Conservation (phyloP, 2,329 filamentous ascomycete genomes). For the Dothideomycetidae sp. region DNA sequence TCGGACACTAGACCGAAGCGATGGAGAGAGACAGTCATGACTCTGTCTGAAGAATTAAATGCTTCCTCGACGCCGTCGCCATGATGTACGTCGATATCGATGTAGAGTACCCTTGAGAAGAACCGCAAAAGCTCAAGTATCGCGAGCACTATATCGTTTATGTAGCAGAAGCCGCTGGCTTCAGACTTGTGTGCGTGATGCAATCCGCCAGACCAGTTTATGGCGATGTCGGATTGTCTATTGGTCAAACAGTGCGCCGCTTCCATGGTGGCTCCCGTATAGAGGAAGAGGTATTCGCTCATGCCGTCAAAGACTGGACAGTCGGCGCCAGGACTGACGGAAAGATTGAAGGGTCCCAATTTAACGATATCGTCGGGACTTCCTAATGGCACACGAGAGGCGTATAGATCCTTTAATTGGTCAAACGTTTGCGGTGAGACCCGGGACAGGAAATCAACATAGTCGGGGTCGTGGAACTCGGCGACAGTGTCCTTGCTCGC, state of each 20-base stretch:
- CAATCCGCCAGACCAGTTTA: constrained; percentile 93
- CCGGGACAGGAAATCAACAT: constrained; percentile 65
- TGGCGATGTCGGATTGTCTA: constrained; percentile 81
- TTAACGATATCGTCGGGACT: constrained; percentile 30
- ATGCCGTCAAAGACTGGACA: constrained; percentile 94
- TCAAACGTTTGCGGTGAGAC: constrained; percentile 25
- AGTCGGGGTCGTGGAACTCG: constrained; percentile 76
- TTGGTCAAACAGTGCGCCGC: constrained; percentile 80
- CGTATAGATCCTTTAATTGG: constrained; percentile 40
- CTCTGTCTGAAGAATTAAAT: constrained; percentile 76
- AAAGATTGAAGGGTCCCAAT: constrained; percentile 58
- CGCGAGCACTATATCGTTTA: constrained; percentile 94
- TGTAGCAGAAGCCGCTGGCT: constrained; percentile 94
- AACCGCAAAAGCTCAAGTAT: constrained; percentile 76
- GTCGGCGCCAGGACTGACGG: constrained; percentile 51
- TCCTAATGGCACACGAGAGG: constrained; percentile 27
- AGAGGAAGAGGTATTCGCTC: constrained; percentile 89
- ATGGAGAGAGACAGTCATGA: constrained; percentile 90
- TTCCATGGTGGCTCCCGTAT: constrained; percentile 78
- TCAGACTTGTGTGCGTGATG: constrained; percentile 93
- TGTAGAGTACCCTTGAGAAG: constrained; percentile 77
- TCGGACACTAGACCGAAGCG: constrained; percentile 58
- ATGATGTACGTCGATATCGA: constrained; percentile 88
- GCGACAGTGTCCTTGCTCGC: constrained; percentile 80
- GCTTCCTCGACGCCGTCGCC: constrained; percentile 85